These are phyloP conservation scores for Aquilaria malaccensis DNA, from an alignment of 345 rosid genomes.

Conservation along the genomic window DNA sequence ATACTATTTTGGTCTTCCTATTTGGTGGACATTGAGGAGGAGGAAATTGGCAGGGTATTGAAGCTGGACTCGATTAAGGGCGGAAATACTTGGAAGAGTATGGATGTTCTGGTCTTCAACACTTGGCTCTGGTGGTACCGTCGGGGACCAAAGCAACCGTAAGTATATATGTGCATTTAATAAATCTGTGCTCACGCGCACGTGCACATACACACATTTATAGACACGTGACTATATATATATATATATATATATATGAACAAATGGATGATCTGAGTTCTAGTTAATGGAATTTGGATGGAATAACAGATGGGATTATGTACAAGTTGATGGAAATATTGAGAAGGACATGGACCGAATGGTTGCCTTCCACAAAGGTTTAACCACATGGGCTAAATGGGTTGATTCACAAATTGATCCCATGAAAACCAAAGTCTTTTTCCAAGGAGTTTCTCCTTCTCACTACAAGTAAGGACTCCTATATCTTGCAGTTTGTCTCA, in stretches of 20 bases:
- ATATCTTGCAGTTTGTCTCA: too few species aligned
- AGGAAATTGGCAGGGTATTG: slow-evolving; percentile 40
- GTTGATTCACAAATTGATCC: slow-evolving; percentile 69
- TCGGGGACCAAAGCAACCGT: slow-evolving; percentile 49
- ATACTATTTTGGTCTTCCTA: slow-evolving; percentile 26
- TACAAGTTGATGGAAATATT: slow-evolving; percentile 37
- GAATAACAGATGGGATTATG: slow-evolving; percentile 68
- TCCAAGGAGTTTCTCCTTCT: slow-evolving; percentile 79
- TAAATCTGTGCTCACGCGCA: too few species aligned
- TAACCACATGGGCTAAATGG: slow-evolving; percentile 86
- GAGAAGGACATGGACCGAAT: slow-evolving; percentile 62
- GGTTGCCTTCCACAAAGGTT: slow-evolving; percentile 59
- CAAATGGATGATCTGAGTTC: background rate
- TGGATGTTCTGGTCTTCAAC: slow-evolving; percentile 55
- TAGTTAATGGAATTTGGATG: background rate
- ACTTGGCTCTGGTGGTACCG: slow-evolving; percentile 79
- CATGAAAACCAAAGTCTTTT: slow-evolving; percentile 46
- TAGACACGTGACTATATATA: background rate
- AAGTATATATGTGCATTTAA: slow-evolving; percentile 4
- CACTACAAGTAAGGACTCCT: slow-evolving; percentile 51
- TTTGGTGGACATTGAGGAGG: slow-evolving; percentile 45
- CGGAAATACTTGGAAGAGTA: slow-evolving; percentile 41
- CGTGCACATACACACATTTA: too few species aligned
- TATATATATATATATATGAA: background rate
- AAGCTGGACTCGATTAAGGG: slow-evolving; percentile 44